phyloP scores from a whole-genome alignment of 805 yeast genomes.

The Torulaspora gathmanii region DNA sequence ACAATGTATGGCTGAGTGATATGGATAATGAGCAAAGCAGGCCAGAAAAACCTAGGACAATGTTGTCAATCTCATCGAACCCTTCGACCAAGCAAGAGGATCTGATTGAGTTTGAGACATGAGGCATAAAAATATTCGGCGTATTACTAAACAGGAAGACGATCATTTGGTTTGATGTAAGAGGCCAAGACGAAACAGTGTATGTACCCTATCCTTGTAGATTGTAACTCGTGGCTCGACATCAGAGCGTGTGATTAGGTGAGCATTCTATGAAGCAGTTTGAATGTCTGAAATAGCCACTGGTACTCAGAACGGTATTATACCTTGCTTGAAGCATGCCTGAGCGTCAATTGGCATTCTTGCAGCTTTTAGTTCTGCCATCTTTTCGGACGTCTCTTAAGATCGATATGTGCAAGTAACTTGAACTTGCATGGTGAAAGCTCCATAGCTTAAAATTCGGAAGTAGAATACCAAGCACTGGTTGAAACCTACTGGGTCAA shows the following conservation, averaged over 20 bases:
- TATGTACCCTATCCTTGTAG: no score
- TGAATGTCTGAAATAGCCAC: no score
- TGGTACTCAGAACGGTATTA: no score
- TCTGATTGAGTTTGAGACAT: slow-evolving; percentile 35
- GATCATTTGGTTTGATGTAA: neutral
- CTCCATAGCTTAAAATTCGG: neutral
- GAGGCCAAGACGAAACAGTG: no score
- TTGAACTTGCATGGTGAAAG: neutral
- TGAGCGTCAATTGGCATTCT: no score
- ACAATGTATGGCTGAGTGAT: slow-evolving; percentile 27
- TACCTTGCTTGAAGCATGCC: no score
- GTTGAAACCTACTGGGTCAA: neutral
- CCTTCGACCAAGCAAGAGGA: slow-evolving; percentile 14
- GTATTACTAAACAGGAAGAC: neutral
- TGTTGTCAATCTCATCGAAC: slow-evolving; percentile 14
- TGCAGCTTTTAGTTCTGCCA: no score
- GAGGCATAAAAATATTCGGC: neutral
- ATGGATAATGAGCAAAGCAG: slow-evolving; percentile 19
- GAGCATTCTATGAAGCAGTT: no score
- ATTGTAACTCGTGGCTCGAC: no score
- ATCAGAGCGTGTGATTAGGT: no score
- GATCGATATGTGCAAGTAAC: neutral
- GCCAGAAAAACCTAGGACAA: slow-evolving; percentile 17
- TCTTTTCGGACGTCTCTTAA: neutral
- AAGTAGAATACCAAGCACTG: neutral